Evolutionary conservation across 2,329 filamentous ascomycete species (phyloP).

Genomic region (Neospermospora avenae): DNA sequence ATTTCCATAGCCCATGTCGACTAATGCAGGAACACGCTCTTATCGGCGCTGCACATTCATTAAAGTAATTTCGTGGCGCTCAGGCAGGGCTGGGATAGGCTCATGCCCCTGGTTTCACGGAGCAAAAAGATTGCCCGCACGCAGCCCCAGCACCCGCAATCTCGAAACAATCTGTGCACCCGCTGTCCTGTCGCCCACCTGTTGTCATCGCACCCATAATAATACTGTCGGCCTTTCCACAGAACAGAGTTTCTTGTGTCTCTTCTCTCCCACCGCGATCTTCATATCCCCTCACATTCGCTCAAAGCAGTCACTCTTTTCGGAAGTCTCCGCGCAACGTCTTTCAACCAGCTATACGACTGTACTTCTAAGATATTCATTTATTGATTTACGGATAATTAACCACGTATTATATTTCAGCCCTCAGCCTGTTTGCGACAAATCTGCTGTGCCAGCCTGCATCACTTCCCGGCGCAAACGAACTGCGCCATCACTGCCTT

Average conservation of each 20-base stretch:
- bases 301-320: conserved; percentile 7
- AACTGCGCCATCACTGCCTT: neutral
- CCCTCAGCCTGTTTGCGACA: conserved; percentile 2
- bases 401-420: neutral
- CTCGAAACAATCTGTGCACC: conserved; percentile 1
- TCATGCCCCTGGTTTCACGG: neutral
- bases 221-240: neutral
- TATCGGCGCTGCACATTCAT: neutral
- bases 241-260: neutral
- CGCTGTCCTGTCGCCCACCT: neutral
- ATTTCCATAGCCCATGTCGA: neutral
- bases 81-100: neutral
- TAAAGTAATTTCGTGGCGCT: conserved; percentile 1
- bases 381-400: neutral
- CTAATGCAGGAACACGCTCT: conserved; percentile 1
- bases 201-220: neutral
- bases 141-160: conserved; percentile 4
- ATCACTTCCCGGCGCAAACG: neutral
- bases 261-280: neutral
- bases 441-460: neutral
- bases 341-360: neutral
- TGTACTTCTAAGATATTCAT: neutral
- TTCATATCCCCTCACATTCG: neutral
- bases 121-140: neutral
- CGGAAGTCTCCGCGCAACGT: neutral